Base-by-base conservation (phyloP, 345 rosid species). In the Citrus sinensis region DNA sequence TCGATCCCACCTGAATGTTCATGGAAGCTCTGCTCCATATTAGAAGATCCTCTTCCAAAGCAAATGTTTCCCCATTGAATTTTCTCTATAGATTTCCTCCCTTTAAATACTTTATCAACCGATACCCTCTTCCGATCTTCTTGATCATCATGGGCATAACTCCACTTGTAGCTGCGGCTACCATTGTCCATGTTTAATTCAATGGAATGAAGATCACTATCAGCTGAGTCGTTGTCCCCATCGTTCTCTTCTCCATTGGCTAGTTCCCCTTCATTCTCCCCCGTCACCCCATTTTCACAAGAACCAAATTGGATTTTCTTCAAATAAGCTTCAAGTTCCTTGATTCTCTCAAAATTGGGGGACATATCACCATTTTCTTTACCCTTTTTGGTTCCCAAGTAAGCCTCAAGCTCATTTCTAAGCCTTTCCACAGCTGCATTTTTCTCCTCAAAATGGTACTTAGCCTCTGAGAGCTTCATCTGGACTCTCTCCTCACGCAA, bases 391-490 rank as follows among this genome's bases (percentile, higher is more conserved):
- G 78, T 71, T 73, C 63, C 85, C 84, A 87, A 54, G 82, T 77
- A 90, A 35, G 81, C 80, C 92, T 87, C 95, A 14, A 96, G 91
- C 80, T 96, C 93, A 32, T 81, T 81, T 76, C 86, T 90, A 58
- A 96, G 79, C 85, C 61, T 65, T 76, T 94, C 97, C 4, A 94
- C 89, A 6, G 89, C 98, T 2, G 90, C 92, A 70, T 92, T 90
- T 83, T 96, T 94, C 86, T 94, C 99, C 79, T 96, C 97, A 22
- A 92, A 96, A 62, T 91, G 92, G 77, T 87, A 87, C 58, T 84
- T 91, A 1, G 99, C 99, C 37, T 96, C 99, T 0, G 85, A 89
- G 6, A 96, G 93, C 88, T 96, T 96, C 99, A 96, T 96, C 82
- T 96, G 98, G 51, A 96, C 94, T 74, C 99, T 85, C 83, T 96